These are phyloP conservation scores for Tremella mesenterica DNA, from an alignment of 768 basidiomycete genomes.

Conservation along the genomic window DNA sequence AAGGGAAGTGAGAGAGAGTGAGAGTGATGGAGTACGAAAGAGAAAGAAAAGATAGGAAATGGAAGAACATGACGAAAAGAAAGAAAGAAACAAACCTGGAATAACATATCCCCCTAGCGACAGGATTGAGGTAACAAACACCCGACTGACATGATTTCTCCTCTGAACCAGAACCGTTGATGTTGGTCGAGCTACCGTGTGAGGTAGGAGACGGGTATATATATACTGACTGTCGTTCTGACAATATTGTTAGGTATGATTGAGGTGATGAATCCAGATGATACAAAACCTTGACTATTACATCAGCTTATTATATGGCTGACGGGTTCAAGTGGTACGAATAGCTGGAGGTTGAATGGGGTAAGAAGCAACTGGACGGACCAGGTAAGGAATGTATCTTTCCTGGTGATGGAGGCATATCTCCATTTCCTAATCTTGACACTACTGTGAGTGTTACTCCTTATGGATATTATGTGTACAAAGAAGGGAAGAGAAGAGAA, in stretches of 20 bases:
- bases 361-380: constrained; percentile 3
- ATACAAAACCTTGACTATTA: constrained; percentile 37
- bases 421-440: no score
- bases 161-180: neutral
- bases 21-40: no score
- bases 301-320: neutral
- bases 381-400: constrained; percentile 34
- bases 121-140: constrained; percentile 28
- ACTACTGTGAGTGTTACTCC: no score
- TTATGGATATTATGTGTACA: no score
- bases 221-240: constrained; percentile 31
- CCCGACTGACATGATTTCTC: constrained; percentile 10
- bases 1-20: no score
- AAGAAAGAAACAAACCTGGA: constrained; percentile 21
- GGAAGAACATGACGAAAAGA: neutral
- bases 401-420: constrained; percentile 38
- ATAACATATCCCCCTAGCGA: constrained; percentile 33
- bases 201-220: constrained; percentile 18
- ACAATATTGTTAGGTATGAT: constrained; percentile 30
- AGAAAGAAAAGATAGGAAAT: no score
- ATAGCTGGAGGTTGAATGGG: neutral
- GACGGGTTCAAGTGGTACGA: constrained; percentile 4
- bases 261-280: constrained; percentile 24
- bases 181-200: neutral
- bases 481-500: no score